These are phyloP conservation scores for Discostella stelligera DNA, from an alignment of 352 stramenopile genomes.

Conservation along the genomic window DNA sequence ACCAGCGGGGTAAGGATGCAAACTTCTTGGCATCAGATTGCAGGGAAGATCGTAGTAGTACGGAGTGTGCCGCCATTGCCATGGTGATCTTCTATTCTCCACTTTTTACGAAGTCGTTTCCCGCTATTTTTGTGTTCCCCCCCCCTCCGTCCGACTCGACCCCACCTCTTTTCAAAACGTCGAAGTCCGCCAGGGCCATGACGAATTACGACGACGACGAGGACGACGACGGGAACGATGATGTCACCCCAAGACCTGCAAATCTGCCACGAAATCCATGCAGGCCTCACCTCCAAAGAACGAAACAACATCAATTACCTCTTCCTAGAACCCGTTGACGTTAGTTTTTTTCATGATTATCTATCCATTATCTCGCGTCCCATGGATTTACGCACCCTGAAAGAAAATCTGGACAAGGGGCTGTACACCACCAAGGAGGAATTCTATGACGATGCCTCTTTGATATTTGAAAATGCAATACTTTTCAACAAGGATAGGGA, in stretches of 20 bases:
- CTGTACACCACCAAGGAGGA: conserved; percentile 79
- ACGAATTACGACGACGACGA: not conserved
- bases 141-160: too few relatives aligned
- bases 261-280: conserved; percentile 50
- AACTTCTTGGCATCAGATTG: conserved; percentile 11
- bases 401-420: conserved; percentile 83
- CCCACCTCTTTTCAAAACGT: too few relatives aligned
- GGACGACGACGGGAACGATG: not conserved
- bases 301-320: conserved; percentile 72
- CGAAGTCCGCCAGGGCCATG: too few relatives aligned
- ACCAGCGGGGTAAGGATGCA: conserved; percentile 7
- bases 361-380: conserved; percentile 63
- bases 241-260: conserved; percentile 49
- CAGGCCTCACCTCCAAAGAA: conserved; percentile 49
- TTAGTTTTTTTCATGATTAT: conserved; percentile 61
- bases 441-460: conserved; percentile 60
- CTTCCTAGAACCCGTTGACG: conserved; percentile 75
- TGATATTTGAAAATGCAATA: conserved; percentile 78
- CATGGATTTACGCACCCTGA: conserved; percentile 91
- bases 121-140: too few relatives aligned
- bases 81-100: conserved; percentile 6
- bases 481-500: conserved; percentile 62
- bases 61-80: not conserved
- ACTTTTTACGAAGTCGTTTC: too few relatives aligned
- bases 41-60: conserved; percentile 17